Evolutionary conservation across 495 filamentous ascomycete genomes (phyloP), one percentile per base, ranked within the genome.

Genomic region (Apiosordaria backusii): DNA sequence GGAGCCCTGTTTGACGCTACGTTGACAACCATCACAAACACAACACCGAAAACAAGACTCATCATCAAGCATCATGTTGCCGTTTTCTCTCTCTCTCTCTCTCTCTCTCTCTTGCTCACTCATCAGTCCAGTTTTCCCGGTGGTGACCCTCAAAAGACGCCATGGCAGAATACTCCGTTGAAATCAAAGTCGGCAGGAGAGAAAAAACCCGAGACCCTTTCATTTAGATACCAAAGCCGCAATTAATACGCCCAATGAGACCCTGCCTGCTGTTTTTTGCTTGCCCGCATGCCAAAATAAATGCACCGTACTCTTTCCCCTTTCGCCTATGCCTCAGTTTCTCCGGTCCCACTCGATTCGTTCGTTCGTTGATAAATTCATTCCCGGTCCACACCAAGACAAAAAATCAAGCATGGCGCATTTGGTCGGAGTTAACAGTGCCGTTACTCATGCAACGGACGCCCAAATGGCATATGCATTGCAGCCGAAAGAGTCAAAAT

Each of bases 151-250:
- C 22, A 27, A 59, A 59, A 59, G 26, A 59, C 26, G 18, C 57
- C 57, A 59, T 59, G 57, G 57, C 24, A 57, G 35, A 45, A 59
- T 27, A 59, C 57, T 59, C 57, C 57, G 57, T 59, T 59, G 16
- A 59, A 27, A 23, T 59, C 57, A 23, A 59, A 26, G 57, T 25
- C 22, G 57, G 16, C 23, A 59, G 16, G 24, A 25, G 57, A 59
- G 57, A 59, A 57, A 23, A 57, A 45, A 45, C 35, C 35, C 35
- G 35, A 45, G 35, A 45, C 35, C 35, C 35, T 57, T 57, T 57
- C 19, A 57, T 57, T 59, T 59, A 45, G 35, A 45, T 45, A 45
- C 35, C 35, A 45, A 45, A 45, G 35, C 35, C 35, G 35, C 35
- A 45, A 45, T 45, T 45, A 45, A 45, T 45, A 45, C 35, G 35